These are phyloP conservation scores for Ammopiptanthus mongolicus DNA, from an alignment of 306 rosid genomes.

Conservation along the genomic window DNA sequence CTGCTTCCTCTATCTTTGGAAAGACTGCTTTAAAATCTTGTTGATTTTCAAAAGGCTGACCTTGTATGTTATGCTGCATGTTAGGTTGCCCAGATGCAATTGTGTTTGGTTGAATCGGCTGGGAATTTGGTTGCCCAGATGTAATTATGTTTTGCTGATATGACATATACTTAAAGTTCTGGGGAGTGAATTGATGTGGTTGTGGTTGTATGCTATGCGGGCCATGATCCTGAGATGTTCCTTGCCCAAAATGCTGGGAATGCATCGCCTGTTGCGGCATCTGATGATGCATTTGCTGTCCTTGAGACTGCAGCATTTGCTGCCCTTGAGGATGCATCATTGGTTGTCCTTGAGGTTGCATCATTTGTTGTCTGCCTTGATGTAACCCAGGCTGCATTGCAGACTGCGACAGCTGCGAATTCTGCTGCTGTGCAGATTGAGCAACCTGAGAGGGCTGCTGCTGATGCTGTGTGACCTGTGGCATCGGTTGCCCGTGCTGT, in stretches of 20 bases:
- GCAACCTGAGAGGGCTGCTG: slow-evolving; percentile 51
- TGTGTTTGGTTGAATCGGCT: slow-evolving; percentile 51
- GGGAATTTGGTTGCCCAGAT: slow-evolving; percentile 56
- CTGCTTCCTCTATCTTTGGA: slow-evolving; percentile 56
- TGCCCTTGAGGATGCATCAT: slow-evolving; percentile 49
- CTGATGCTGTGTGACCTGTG: slow-evolving; percentile 41
- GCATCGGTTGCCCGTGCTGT: slow-evolving; percentile 54
- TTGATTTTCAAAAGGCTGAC: slow-evolving; percentile 56
- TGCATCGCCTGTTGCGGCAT: slow-evolving; percentile 41
- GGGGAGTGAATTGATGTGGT: slow-evolving; percentile 55
- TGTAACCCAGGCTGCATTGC: slow-evolving; percentile 45
- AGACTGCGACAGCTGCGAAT: slow-evolving; percentile 36
- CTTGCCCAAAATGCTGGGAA: slow-evolving; percentile 60
- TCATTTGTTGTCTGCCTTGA: slow-evolving; percentile 41
- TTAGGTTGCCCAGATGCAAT: slow-evolving; percentile 55
- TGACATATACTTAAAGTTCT: slow-evolving; percentile 58
- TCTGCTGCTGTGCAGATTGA: slow-evolving; percentile 54
- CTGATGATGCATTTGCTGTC: slow-evolving; percentile 51
- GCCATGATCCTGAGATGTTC: slow-evolving; percentile 48
- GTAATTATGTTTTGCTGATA: slow-evolving; percentile 59
- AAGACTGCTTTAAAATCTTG: slow-evolving; percentile 45
- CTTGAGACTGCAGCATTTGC: slow-evolving; percentile 36
- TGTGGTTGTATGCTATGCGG: slow-evolving; percentile 54
- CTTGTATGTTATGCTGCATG: slow-evolving; percentile 45
- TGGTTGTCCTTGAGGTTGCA: slow-evolving; percentile 53